Evolutionary conservation across 345 rosid species (phyloP).

Genomic region (Eucalyptus microcorys): DNA sequence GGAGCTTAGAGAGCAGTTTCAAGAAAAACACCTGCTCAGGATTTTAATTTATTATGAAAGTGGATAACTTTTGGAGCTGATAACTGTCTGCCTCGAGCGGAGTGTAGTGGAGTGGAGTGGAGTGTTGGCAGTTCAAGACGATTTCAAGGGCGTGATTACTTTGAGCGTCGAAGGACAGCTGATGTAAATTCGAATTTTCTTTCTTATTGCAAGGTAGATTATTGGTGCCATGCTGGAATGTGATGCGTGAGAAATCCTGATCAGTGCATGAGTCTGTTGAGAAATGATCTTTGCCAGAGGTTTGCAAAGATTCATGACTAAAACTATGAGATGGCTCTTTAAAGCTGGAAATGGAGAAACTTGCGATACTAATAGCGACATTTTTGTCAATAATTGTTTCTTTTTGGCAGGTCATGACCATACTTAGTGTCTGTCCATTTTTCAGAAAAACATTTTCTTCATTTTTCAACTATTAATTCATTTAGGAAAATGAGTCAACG

Average conservation of each 20-base stretch:
- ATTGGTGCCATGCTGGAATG: neutral
- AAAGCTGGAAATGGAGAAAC: neutral
- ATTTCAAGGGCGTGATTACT: neutral
- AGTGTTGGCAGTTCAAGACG: neutral
- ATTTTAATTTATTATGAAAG: neutral
- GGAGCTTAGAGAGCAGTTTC: neutral
- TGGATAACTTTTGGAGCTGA: neutral
- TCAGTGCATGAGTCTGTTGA: neutral
- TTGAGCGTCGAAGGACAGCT: neutral
- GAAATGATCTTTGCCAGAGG: neutral
- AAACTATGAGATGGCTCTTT: neutral
- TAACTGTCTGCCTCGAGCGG: neutral
- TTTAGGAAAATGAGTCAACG: neutral
- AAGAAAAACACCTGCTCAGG: neutral
- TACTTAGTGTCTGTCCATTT: neutral
- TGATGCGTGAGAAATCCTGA: neutral
- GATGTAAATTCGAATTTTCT: neutral
- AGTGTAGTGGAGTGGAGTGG: neutral
- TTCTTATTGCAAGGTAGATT: neutral
- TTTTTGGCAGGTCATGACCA: neutral
- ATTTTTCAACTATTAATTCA: no score
- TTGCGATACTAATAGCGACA: neutral
- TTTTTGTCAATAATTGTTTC: neutral
- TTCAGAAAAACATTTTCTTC: neutral
- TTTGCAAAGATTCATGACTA: neutral